These are phyloP conservation scores for Plasmodium knowlesi DNA, from an alignment of 169 alveolate species.

Conservation along the genomic window DNA sequence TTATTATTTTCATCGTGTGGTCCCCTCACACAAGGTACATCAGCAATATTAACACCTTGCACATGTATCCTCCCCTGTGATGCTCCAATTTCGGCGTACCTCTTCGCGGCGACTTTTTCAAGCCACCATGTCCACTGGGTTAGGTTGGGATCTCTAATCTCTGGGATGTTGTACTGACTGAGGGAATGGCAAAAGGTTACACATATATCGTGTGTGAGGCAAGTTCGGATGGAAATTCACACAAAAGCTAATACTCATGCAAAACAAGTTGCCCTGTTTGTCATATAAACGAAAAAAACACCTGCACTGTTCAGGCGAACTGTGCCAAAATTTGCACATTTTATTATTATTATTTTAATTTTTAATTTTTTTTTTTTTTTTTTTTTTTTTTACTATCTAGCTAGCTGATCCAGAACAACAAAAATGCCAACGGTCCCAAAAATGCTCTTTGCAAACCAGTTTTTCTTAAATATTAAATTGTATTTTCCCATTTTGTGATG, in stretches of 20 bases:
- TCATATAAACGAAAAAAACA: not conserved
- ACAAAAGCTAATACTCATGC: not conserved
- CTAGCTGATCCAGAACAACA: constrained; percentile 63
- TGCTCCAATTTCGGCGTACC: constrained; percentile 26
- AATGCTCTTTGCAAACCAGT: constrained; percentile 68
- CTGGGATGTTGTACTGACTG: constrained; percentile 67
- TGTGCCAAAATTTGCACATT: not conserved
- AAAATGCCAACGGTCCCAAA: constrained; percentile 65
- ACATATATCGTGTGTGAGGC: not conserved
- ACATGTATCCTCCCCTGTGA: not conserved
- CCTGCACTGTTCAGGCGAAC: constrained; percentile 29
- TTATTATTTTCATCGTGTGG: not conserved
- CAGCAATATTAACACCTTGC: not conserved
- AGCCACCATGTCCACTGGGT: constrained; percentile 75
- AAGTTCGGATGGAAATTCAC: not conserved
- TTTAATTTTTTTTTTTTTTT: too few species aligned
- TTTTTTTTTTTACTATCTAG: constrained; percentile 53
- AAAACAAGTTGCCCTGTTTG: not conserved
- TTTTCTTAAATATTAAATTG: constrained; percentile 54
- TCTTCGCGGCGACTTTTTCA: constrained; percentile 53
- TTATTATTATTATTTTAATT: constrained; percentile 15
- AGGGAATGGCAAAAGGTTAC: not conserved
- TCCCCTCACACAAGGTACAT: not conserved
- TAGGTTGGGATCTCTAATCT: constrained; percentile 56
- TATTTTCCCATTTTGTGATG: constrained; percentile 48